Evolutionary conservation across 1,139 yeast genomes (phyloP), one percentile per base, ranked within the genome.

Genomic region (Saccharomyces hybrid): DNA sequence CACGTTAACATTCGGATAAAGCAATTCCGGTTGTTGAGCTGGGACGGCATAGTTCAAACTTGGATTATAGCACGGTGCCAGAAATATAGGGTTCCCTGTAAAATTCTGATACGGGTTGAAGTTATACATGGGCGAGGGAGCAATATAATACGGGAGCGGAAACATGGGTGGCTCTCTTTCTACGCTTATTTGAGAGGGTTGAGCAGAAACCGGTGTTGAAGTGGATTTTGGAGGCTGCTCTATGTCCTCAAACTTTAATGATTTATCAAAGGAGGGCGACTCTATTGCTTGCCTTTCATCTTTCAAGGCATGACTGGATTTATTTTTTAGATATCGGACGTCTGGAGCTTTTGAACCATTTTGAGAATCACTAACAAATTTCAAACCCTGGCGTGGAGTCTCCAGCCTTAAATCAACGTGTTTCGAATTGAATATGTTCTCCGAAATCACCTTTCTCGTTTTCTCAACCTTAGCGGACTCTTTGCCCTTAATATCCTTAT

Each of bases 201-300:
- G 14, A 31, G 34, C 34, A 4, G 34, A 31, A 31, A 62, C 57
- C 6, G 75, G 75, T 1, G 75, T 71, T 2, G 75, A 71, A 0
- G 73, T 70, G 2, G 71, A 67, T 46, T 64, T 61, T 27, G 75
- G 75, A 1, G 72, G 71, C 54, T 68, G 71, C 23, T 63, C 68
- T 56, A 71, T 68, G 32, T 70, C 73, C 3, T 71, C 70, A 9
- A 69, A 59, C 41, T 68, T 68, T 2, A 71, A 55, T 0, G 73
- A 70, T 6, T 53, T 52, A 16, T 58, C 58, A 31, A 31, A 31
- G 34, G 34, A 31, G 34, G 34, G 34, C 34, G 34, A 31, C 34
- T 3, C 34, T 31, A 31, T 31, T 31, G 34, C 34, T 31, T 31
- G 34, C 47, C 51, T 57, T 23, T 54, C 55, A 31, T 14, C 48